Conservation (phyloP, 257 asterid species). For the Solanum tacnaense region DNA sequence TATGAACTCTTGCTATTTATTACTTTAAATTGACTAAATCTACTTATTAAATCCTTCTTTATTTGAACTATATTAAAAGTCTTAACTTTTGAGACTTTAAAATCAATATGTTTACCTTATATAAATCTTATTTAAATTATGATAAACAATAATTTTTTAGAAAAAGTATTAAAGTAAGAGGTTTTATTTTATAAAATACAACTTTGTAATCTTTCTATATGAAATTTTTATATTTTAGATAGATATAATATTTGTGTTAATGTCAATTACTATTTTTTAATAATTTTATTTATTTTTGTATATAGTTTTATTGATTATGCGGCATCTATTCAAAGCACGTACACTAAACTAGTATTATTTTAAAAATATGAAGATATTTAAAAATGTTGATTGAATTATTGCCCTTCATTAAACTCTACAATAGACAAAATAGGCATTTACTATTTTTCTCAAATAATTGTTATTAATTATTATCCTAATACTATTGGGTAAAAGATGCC, state of each 20-base stretch:
- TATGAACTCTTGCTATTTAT: not conserved
- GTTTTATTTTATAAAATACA: not conserved
- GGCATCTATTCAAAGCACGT: not conserved
- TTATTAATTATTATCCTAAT: too few species aligned
- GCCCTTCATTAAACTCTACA: not conserved
- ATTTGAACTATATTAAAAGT: not conserved
- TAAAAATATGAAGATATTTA: too few species aligned
- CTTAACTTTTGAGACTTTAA: not conserved
- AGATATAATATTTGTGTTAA: not conserved
- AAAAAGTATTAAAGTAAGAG: not conserved
- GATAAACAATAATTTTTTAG: too few species aligned
- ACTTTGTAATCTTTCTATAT: not conserved
- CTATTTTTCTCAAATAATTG: not conserved
- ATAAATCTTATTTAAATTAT: too few species aligned
- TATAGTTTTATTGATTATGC: too few species aligned
- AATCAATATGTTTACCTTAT: too few species aligned
- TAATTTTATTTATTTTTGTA: too few species aligned
- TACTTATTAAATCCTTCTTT: not conserved
- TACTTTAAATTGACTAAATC: not conserved
- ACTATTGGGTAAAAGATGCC: too few species aligned
- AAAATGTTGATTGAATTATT: not conserved
- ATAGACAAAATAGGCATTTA: not conserved
- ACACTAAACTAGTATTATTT: too few species aligned
- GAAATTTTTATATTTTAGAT: not conserved
- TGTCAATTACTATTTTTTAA: not conserved